Percentiles rank a stretch among this genome's conserved stretches.
Conservation (phyloP, 305 asterid species). For the Withania somnifera region DNA sequence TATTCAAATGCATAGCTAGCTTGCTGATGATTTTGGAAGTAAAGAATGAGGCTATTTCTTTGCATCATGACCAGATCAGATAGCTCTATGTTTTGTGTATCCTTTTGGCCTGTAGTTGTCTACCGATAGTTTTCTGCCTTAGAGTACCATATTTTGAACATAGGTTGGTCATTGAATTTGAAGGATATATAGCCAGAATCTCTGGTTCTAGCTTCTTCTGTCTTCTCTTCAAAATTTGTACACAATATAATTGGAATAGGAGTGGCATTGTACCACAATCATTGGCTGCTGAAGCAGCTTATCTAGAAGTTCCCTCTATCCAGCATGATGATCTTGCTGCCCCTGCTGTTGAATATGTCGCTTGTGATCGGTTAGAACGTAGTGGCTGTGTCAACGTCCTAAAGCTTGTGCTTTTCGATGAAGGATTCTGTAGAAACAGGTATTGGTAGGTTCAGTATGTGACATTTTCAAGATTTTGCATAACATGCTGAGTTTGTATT, state of each 20-base stretch:
- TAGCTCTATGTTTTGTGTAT: neutral
- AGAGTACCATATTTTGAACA: neutral
- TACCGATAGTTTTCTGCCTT: neutral
- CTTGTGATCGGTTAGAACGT: neutral
- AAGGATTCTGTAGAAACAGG: neutral
- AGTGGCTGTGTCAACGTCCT: neutral
- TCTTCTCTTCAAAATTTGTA: neutral
- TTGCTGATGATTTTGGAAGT: neutral
- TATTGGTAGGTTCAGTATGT: neutral
- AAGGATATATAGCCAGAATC: neutral
- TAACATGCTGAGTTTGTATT: neutral
- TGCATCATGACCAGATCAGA: neutral
- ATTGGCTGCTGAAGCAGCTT: neutral
- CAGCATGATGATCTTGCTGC: conserved; percentile 2
- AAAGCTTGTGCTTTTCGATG: neutral
- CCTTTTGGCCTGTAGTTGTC: neutral
- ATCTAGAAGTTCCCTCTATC: neutral
- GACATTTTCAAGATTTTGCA: conserved; percentile 5
- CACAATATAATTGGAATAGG: neutral
- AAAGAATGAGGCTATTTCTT: neutral
- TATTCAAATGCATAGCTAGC: neutral
- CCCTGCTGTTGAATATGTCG: neutral
- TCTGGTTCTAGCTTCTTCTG: neutral
- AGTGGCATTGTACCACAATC: too few species aligned
- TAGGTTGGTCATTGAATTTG: neutral